A percentile compares a stretch with the other conserved stretches of the same genome.
Evolutionary conservation across 225 moss, liverwort and hornwort genomes (phyloP).

Genomic region (Marchantia paleacea): DNA sequence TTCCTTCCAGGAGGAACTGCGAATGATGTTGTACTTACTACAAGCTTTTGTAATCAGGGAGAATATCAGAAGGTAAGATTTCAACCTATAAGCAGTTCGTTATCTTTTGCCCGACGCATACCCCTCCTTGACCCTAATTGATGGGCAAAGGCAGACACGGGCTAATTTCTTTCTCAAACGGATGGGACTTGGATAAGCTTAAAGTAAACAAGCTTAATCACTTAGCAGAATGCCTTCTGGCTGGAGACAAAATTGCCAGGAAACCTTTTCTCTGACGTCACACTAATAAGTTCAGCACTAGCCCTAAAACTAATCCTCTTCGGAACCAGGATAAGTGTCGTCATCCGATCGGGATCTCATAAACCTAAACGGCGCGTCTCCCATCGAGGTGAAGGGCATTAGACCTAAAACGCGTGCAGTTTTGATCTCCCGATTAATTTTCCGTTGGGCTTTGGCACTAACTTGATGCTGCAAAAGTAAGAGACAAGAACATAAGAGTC

Average conservation of each 20-base stretch:
- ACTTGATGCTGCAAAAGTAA: slow-evolving; percentile 52
- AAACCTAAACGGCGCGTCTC: slow-evolving; percentile 80
- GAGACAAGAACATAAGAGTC: neutral
- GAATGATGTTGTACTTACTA: too few species aligned
- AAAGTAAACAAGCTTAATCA: neutral
- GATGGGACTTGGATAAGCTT: too few species aligned
- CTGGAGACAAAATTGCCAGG: neutral
- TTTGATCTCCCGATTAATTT: slow-evolving; percentile 83
- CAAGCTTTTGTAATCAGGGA: too few species aligned
- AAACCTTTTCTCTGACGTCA: neutral
- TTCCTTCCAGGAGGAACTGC: too few species aligned
- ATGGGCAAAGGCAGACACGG: too few species aligned
- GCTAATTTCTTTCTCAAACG: too few species aligned
- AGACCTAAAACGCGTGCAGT: slow-evolving; percentile 88
- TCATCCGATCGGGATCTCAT: slow-evolving; percentile 87
- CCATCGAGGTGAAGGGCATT: slow-evolving; percentile 98
- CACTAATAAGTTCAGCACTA: neutral
- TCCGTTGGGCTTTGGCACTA: slow-evolving; percentile 88
- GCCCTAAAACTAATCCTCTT: neutral
- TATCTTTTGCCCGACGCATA: too few species aligned
- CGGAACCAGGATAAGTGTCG: slow-evolving; percentile 26
- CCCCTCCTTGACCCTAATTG: too few species aligned
- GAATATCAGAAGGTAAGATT: too few species aligned
- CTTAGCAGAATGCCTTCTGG: neutral
- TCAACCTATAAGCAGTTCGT: too few species aligned